Evolutionary conservation across 208 protist genomes (phyloP), one percentile per base, ranked within the genome.

Genomic region (Phytomonas serpens): DNA sequence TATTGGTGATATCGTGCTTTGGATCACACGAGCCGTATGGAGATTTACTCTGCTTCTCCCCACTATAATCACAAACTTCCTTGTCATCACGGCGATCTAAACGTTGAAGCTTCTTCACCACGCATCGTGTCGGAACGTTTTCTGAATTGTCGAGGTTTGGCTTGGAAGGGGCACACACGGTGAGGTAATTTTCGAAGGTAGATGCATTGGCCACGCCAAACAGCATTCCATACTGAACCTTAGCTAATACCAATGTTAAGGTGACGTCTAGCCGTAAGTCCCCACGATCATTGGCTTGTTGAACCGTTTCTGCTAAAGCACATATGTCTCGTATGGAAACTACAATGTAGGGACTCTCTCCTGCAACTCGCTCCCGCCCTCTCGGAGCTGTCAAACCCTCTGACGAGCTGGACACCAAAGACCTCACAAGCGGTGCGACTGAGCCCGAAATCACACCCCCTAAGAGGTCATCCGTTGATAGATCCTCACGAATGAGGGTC

Each of bases 181-280:
- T 66, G 64, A 89, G 69, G 47, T 81, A 89, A 68, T 83, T 74
- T 2, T 64, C 63, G 63, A 79, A 89, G 2, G 63, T 51, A 6
- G 78, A 83, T 2, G 68, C 51, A 64, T 78, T 77, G 3, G 81
- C 76, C 14, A 84, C 80, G n/a, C 87, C 87, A 29, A 76, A 74
- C 61, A 82, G 37, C n/a, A 90, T 61, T 23, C 84, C 84, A 72
- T 89, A 78, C 27, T 67, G 63, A 23, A 93, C 76, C 33, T 67
- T 75, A 14, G 84, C 84, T 13, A 82, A 62, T 13, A 74, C 69
- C 0, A 79, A 68, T 1, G 68, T 70, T 13, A 77, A 74, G 61
- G 81, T 80, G 3, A 78, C 77, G 61, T 77, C 80, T 37, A 88
- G 66, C 65, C 77, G 84, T 47, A 89, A 76, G 62, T 86, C 80